phyloP scores from a whole-genome alignment of 148 eudicot species.

The Polygonum aviculare region DNA sequence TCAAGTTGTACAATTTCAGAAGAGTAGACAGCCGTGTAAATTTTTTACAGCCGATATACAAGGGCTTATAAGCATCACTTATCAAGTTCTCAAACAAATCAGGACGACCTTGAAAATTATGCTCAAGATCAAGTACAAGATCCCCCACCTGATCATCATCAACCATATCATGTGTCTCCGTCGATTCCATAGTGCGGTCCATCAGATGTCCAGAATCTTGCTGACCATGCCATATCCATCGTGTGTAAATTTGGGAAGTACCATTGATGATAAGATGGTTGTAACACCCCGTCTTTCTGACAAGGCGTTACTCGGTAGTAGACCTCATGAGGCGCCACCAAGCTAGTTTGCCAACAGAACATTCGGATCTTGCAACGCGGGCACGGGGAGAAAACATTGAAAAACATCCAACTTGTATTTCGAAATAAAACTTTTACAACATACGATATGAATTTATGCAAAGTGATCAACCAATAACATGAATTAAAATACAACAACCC shows the following conservation, averaged over 20 bases:
- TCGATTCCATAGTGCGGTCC: background rate
- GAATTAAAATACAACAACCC: no score
- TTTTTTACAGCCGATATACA: conserved; percentile 5
- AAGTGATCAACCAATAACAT: no score
- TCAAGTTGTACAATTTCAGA: conserved; percentile 11
- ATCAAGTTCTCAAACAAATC: conserved; percentile 1
- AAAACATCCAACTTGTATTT: no score
- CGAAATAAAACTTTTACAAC: no score
- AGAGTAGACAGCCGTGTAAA: background rate
- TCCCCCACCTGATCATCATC: background rate
- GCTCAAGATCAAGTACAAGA: background rate
- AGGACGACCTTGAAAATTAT: background rate
- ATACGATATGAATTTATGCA: no score
- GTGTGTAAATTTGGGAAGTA: background rate
- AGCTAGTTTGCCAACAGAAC: no score
- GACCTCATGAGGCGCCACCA: no score
- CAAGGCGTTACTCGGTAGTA: no score
- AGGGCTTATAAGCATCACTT: background rate
- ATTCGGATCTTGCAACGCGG: no score
- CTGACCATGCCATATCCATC: conserved; percentile 9
- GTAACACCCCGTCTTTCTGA: no score
- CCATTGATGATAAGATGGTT: conserved; percentile 4
- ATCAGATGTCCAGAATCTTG: no score
- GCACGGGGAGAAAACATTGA: no score
- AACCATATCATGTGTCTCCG: background rate